Percentiles rank a stretch among this genome's conserved stretches.
These are phyloP conservation scores for Sphagnurus paluster DNA, from an alignment of 1,284 basidiomycete genomes.

Conservation along the genomic window DNA sequence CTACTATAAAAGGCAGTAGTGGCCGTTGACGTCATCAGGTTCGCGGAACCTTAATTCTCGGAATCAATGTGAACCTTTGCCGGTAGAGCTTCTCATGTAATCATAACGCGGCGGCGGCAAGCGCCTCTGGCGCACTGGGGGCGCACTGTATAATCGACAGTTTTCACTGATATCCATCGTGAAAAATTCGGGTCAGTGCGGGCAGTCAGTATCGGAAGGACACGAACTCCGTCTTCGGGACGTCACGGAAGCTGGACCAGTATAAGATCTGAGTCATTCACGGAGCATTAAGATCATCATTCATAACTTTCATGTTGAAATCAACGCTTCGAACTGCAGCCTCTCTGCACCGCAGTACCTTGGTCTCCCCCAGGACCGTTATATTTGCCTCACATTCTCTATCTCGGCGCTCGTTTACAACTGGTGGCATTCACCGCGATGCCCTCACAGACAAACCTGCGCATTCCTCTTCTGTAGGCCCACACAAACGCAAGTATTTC, in stretches of 20 bases:
- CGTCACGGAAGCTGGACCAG: constrained; percentile 13
- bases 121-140: neutral
- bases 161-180: neutral
- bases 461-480: constrained; percentile 16
- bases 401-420: constrained; percentile 19
- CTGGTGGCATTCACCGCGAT: constrained; percentile 9
- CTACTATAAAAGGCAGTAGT: constrained; percentile 5
- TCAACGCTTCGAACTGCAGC: constrained; percentile 10
- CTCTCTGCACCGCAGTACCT: constrained; percentile 11
- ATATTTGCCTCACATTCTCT: constrained; percentile 7
- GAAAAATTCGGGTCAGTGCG: constrained; percentile 1
- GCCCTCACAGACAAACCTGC: constrained; percentile 18
- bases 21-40: neutral
- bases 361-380: constrained; percentile 10
- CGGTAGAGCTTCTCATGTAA: neutral
- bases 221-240: constrained; percentile 13
- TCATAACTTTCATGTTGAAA: constrained; percentile 17
- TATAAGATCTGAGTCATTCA: constrained; percentile 17
- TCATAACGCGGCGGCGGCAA: neutral
- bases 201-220: constrained; percentile 14
- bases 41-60: neutral
- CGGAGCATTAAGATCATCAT: neutral
- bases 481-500: constrained; percentile 18
- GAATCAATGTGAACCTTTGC: neutral
- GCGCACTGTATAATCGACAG: neutral